Evolutionary conservation across 306 rosid genomes (phyloP).

Genomic region (Elaeagnus macrophylla): DNA sequence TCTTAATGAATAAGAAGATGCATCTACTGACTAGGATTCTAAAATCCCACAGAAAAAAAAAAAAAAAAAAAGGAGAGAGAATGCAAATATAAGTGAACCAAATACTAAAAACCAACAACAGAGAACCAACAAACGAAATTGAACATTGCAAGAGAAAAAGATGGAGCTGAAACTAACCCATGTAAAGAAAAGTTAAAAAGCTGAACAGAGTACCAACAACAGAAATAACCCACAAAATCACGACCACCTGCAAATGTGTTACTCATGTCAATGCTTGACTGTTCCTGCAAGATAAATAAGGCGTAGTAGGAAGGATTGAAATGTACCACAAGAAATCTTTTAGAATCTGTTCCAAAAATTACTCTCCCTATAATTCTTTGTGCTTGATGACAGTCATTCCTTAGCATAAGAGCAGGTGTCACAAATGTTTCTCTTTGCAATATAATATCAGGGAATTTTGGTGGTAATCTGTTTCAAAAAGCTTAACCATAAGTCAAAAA

Average conservation of each 20-base stretch:
- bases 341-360: constrained; percentile 34
- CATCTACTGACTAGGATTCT: too few species aligned
- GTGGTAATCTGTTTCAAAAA: constrained; percentile 29
- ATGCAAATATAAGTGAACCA: too few species aligned
- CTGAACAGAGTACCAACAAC: constrained; percentile 25
- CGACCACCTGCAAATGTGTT: constrained; percentile 35
- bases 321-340: constrained; percentile 36
- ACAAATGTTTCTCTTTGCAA: constrained; percentile 29
- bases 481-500: neutral
- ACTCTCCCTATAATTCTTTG: constrained; percentile 25
- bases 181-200: constrained; percentile 36
- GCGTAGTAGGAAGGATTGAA: constrained; percentile 14
- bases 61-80: too few species aligned
- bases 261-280: constrained; percentile 15
- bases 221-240: constrained; percentile 34
- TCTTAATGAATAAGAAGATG: too few species aligned
- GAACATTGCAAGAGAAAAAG: neutral
- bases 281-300: constrained; percentile 5
- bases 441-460: constrained; percentile 23
- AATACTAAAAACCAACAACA: too few species aligned
- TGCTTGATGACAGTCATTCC: constrained; percentile 19
- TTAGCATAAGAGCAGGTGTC: constrained; percentile 27
- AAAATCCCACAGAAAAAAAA: too few species aligned
- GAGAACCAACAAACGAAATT: neutral
- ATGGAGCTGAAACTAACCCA: constrained; percentile 33